Evolutionary conservation across 768 basidiomycete species (phyloP), one percentile per base, ranked within the genome.

Genomic region (Lyophyllum semitale): DNA sequence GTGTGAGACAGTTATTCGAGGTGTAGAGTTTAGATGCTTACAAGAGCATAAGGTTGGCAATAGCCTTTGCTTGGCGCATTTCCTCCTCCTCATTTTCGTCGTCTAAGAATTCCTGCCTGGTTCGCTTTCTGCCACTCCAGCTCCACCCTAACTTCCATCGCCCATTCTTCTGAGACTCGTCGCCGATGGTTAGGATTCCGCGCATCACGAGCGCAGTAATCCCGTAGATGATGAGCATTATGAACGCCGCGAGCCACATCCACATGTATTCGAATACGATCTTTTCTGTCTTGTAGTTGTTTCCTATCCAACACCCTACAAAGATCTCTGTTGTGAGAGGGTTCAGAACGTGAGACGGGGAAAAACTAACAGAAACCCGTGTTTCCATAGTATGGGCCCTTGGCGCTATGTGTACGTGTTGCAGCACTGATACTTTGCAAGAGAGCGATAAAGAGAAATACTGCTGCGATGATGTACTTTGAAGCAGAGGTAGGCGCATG

Each of bases 231-330:
- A 78, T 48, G 35, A 77, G 44, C 66, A 78, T 77, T 11, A 72
- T 45, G 27, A 77, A 61, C 1, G 73, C 77, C 0, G 80, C 67
- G 6, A 76, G 50, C 81, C 82, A 84, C 38, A 82, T 66, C 78
- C 80, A 82, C n/a, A 79, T 51, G 54, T 82, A 83, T 54, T 82
- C 81, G 3, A 80, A 71, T 8, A 72, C 72, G 12, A 81, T 76
- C 44, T 70, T 71, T 55, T 81, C 74, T 5, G 63, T 62, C 13
- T 54, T 55, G 57, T 68, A 79, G 0, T 66, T 53, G 3, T 61
- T 35, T 3, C 59, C 53, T 38, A 83, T 82, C 82, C 82, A 83
- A 58, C 82, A 82, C 82, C 81, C 80, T 81, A 57, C 4, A n/a
- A 33, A 35, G 35, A 27, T 30, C 11, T 6, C 29, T 11, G 52